Evolutionary conservation across 805 yeast species (phyloP).

Genomic region (Teunomyces cretensis): DNA sequence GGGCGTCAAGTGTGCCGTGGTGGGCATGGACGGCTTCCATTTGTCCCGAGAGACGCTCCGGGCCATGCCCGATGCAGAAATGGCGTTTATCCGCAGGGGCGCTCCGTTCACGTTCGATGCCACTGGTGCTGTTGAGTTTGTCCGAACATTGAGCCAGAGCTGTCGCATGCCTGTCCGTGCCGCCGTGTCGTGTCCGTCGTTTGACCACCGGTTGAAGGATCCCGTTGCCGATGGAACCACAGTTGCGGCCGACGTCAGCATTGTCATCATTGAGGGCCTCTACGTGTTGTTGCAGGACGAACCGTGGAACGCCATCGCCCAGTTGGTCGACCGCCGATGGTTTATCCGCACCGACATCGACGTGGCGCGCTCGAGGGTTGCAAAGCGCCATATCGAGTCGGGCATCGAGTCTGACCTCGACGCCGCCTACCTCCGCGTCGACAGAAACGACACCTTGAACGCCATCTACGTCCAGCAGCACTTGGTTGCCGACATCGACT

Average conservation of each 20-base stretch:
- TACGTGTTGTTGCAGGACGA: conserved; percentile 23
- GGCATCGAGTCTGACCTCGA: conserved; percentile 27
- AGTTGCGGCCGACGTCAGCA: conserved; percentile 16
- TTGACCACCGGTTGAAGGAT: conserved; percentile 26
- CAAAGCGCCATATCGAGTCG: conserved; percentile 22
- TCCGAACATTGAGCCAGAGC: conserved; percentile 6
- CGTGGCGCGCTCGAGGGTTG: conserved; percentile 15
- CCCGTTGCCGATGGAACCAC: conserved; percentile 21
- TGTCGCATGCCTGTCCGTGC: neutral
- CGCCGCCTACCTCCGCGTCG: conserved; percentile 53
- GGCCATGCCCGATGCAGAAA: conserved; percentile 50
- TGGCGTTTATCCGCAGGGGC: conserved; percentile 69
- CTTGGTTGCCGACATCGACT: neutral
- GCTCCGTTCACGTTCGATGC: conserved; percentile 86
- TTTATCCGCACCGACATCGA: conserved; percentile 15
- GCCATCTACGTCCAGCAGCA: conserved; percentile 40
- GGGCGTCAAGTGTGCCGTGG: conserved; percentile 18
- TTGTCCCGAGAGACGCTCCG: conserved; percentile 30
- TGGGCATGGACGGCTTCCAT: conserved; percentile 45
- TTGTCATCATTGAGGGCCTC: conserved; percentile 26
- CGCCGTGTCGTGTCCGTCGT: conserved; percentile 20
- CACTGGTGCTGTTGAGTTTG: conserved; percentile 12
- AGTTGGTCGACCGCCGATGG: conserved; percentile 23
- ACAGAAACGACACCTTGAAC: conserved; percentile 62
- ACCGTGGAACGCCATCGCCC: conserved; percentile 18